Evolutionary conservation across 148 eudicot genomes (phyloP), one percentile per base, ranked within the genome.

Genomic region (Talinum fruticosum): DNA sequence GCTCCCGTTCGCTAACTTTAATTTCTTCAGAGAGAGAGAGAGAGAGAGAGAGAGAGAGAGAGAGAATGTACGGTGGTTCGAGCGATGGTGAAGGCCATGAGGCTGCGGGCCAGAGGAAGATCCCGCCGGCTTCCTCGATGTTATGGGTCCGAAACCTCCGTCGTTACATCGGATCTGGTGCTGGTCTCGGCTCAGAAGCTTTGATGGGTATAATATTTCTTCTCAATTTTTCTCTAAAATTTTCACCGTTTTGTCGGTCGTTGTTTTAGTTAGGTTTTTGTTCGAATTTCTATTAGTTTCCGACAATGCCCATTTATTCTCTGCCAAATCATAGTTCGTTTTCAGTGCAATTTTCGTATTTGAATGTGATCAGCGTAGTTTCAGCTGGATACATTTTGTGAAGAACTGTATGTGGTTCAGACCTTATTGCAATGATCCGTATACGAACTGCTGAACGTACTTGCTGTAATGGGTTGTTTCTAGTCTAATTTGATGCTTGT

Each of bases 141-240:
- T 83, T 90, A 8, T 95, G 99, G 99, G 99, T 95, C 57, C 93
- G 99, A 0, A 95, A 92, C 78, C 96, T 95, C 38, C 94, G 99
- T 66, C 91, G 96, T 29, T 95, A n/a, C 87, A 95, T 95, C 78
- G 99, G 99, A 85, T 88, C 96, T 67, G 99, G 99, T 12, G 90
- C 96, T 44, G 97, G 99, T 33, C 97, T 95, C 68, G 99, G 99
- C 44, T 95, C 99, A 64, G 99, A 95, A 89, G 97, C 99, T 76
- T 82, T 95, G 44, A 92, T 95, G 99, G 99, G 99, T 95, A 24
- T 53, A 26, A 12, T 35, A 26, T 79, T 8, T 2, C 57, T 51
- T 18, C 23, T 51, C 19, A 19, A 0, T 28, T 24, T 24, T 32
- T 0, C n/a, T 23, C 26, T 59, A 21, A 6, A 65, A 65, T 72